Conservation (phyloP, 1,139 yeast species). For the Yamadazyma blattariae region DNA sequence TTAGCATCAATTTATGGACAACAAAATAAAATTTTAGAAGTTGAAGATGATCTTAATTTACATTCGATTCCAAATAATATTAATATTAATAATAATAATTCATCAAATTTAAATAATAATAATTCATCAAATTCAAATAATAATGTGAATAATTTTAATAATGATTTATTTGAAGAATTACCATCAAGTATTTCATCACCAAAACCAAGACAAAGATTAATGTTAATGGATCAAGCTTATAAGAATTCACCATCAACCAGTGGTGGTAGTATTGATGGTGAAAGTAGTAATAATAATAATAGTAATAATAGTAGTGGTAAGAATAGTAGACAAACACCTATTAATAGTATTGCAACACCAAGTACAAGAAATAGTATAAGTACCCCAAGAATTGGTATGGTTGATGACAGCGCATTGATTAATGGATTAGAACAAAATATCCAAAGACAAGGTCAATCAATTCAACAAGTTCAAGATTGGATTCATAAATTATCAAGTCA, state of each 20-base stretch:
- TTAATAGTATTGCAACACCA: no score
- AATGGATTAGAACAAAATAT: constrained; percentile 43
- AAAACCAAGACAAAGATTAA: constrained; percentile 36
- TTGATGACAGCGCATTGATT: constrained; percentile 19
- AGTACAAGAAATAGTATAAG: no score
- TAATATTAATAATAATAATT: constrained; percentile 4
- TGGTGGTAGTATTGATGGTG: background rate
- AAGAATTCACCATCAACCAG: constrained; percentile 10
- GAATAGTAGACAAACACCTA: no score
- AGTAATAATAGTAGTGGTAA: background rate
- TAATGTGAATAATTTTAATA: constrained; percentile 2
- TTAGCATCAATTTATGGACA: constrained; percentile 82
- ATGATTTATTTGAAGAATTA: constrained; percentile 14
- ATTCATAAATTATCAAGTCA: constrained; percentile 43
- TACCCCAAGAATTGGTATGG: background rate
- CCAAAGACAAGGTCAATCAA: constrained; percentile 50
- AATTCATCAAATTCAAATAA: constrained; percentile 2
- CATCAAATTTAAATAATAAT: constrained; percentile 3
- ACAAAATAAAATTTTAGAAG: constrained; percentile 48
- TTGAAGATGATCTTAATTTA: constrained; percentile 16
- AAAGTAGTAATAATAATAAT: background rate
- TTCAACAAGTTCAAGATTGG: constrained; percentile 61
- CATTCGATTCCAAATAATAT: constrained; percentile 5
- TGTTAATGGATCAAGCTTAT: constrained; percentile 44
- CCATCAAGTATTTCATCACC: constrained; percentile 12